Conservation (phyloP, 1,284 basidiomycete genomes). For the Rhodotorula mucilaginosa region DNA sequence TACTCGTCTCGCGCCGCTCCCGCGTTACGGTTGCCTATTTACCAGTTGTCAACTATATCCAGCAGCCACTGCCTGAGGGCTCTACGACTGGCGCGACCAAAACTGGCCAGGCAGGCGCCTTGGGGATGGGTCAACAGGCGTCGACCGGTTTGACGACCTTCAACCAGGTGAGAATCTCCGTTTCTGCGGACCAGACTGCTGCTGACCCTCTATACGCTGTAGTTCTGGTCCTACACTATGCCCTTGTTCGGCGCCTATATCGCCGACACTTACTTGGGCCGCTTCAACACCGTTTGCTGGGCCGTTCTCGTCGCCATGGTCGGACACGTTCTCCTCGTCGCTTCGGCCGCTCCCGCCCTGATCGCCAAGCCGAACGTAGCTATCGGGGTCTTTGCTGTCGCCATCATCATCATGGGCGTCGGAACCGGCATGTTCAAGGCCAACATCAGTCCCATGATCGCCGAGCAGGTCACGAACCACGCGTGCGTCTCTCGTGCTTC, state of each 20-base stretch:
- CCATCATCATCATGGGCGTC: slow-evolving; percentile 64
- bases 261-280: slow-evolving; percentile 52
- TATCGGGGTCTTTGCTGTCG: slow-evolving; percentile 63
- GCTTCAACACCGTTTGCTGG: slow-evolving; percentile 53
- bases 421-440: slow-evolving; percentile 60
- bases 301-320: slow-evolving; percentile 50
- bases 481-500: too few species aligned
- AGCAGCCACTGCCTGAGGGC: slow-evolving; percentile 44
- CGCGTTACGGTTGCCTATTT: not conserved
- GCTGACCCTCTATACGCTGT: too few species aligned
- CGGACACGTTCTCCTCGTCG: slow-evolving; percentile 68
- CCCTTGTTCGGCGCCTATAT: slow-evolving; percentile 47
- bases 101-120: slow-evolving; percentile 41
- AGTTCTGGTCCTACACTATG: slow-evolving; percentile 42
- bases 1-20: not conserved
- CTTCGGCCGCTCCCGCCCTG: slow-evolving; percentile 68
- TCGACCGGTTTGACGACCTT: slow-evolving; percentile 35
- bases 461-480: slow-evolving; percentile 65
- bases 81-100: slow-evolving; percentile 28
- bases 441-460: slow-evolving; percentile 64
- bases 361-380: slow-evolving; percentile 61
- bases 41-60: slow-evolving; percentile 46
- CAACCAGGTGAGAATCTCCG: slow-evolving; percentile 16
- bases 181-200: too few species aligned
- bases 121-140: slow-evolving; percentile 58